Base-by-base conservation (phyloP, 371 early-diverging fungal species). In the Choanephora cucurbitarum region DNA sequence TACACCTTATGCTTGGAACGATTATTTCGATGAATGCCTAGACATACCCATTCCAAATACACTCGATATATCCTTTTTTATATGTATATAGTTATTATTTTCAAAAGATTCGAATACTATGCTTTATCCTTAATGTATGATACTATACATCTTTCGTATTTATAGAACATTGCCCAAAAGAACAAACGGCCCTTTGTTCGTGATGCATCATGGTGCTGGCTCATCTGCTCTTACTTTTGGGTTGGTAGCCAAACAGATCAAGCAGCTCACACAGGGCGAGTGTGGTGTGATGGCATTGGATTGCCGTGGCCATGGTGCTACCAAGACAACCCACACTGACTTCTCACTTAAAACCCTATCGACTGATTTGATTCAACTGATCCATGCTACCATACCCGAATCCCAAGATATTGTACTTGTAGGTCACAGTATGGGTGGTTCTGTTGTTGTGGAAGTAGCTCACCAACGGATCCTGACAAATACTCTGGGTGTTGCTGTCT, bases 161-260 rank as follows among this genome's bases (percentile, higher is more conserved):
- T 73, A 73, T 47, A 63, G 52, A 24, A 70, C 44, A 10, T 44
- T 57, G 6, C 58, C 67, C n/a, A n/a, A 18, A 3, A 55, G 64
- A 34, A 46, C 51, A 54, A 56, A 63, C 14, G 60, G 63, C 0
- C 92, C 93, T 0, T 53, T 93, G 11, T 90, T 94, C 77, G 77
- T 94, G 39, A 80, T 92, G 66, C 93, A 92, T 71, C 97, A 96
- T 66, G 97, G 97, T 18, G 97, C 92, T 0, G 97, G 95, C 0
- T 86, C 87, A 56, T 80, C 89, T 1, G 92, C 80, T 0, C 69
- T 93, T 31, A 84, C 92, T 3, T 96, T 92, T 78, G 90, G 87
- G 1, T 62, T 91, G 33, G 66, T 80, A 2, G 83, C 90, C 6
- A 72, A 73, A 21, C 55, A 77, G 47, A 75, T 90, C 41, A 64